Conservation (phyloP, 2,329 filamentous ascomycete species). For the Nigrograna mackinnonii region DNA sequence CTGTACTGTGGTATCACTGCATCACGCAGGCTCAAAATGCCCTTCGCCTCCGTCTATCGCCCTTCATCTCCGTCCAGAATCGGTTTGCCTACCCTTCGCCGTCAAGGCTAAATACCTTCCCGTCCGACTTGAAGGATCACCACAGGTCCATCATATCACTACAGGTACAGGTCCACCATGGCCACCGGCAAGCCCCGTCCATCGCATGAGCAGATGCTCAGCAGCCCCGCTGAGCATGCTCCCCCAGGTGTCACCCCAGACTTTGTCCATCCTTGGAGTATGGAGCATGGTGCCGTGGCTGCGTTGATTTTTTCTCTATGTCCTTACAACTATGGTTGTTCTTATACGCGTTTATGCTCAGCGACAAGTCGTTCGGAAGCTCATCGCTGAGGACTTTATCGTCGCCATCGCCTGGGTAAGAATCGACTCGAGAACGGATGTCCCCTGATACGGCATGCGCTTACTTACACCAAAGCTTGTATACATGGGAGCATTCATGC, state of each 20-base stretch:
- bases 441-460: too few species aligned
- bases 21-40: too few species aligned
- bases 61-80: too few species aligned
- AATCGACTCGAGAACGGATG: too few species aligned
- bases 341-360: not conserved
- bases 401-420: not conserved
- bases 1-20: too few species aligned
- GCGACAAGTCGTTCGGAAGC: not conserved
- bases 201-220: not conserved
- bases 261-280: not conserved
- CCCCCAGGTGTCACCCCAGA: not conserved
- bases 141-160: too few species aligned
- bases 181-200: too few species aligned
- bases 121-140: too few species aligned
- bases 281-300: not conserved
- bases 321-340: not conserved
- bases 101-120: too few species aligned
- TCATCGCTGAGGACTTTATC: not conserved
- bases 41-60: too few species aligned
- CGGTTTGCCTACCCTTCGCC: too few species aligned
- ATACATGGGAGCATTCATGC: not conserved
- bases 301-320: not conserved
- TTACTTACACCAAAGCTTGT: too few species aligned
- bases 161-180: not conserved
- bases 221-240: not conserved